Conservation (phyloP, 2,329 filamentous ascomycete genomes). For the Seiridium unicorne region DNA sequence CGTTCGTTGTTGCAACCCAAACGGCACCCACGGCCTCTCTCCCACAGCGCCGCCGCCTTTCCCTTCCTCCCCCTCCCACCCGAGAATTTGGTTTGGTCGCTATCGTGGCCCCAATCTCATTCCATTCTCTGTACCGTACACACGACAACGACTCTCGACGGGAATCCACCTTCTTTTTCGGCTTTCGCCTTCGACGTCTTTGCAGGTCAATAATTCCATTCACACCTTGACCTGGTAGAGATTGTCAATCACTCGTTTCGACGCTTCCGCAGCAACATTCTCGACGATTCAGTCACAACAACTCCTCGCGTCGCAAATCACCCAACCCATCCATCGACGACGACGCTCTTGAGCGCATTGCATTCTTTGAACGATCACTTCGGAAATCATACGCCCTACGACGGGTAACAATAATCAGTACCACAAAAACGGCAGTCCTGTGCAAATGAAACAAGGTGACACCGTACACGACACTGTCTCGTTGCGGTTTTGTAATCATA, state of each 20-base stretch:
- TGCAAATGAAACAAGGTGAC: constrained; percentile 4
- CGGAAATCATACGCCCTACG: not conserved
- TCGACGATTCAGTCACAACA: not conserved
- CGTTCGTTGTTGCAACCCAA: not conserved
- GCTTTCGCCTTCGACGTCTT: constrained; percentile 5
- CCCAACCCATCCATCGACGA: not conserved
- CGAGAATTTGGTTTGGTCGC: constrained; percentile 2
- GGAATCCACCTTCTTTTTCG: not conserved
- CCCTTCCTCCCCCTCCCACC: constrained; percentile 9
- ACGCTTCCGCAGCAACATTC: not conserved
- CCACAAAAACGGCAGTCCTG: not conserved
- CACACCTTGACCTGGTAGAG: constrained; percentile 5
- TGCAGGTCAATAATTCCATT: constrained; percentile 11
- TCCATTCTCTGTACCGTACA: constrained; percentile 13
- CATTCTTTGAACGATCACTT: constrained; percentile 16
- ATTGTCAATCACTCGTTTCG: not conserved
- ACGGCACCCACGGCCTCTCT: constrained; percentile 1
- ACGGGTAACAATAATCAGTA: not conserved
- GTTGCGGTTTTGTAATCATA: not conserved
- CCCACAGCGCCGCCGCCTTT: constrained; percentile 6
- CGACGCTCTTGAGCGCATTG: constrained; percentile 21
- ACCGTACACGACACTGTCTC: not conserved
- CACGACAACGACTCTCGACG: not conserved
- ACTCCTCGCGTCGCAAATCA: not conserved
- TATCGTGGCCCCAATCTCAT: constrained; percentile 9